A percentile compares a stretch with the other conserved stretches of the same genome.
phyloP scores from a whole-genome alignment of 2,329 filamentous ascomycete species.

The Botrytis tulipae region DNA sequence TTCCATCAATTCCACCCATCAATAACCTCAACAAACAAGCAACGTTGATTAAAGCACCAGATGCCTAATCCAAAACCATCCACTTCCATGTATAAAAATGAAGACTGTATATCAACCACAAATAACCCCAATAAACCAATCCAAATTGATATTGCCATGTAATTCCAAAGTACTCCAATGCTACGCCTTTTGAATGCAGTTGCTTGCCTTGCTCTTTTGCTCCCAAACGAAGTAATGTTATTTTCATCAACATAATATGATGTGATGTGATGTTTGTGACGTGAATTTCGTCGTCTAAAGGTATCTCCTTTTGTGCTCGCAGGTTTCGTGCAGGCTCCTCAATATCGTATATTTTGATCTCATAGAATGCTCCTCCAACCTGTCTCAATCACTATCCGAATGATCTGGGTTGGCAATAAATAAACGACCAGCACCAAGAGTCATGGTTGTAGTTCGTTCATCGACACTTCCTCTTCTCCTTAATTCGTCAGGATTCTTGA shows the following conservation, averaged over 20 bases:
- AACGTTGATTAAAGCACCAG: slow-evolving; percentile 14
- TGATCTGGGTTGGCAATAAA: slow-evolving; percentile 82
- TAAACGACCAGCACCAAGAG: slow-evolving; percentile 60
- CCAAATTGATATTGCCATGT: slow-evolving; percentile 23
- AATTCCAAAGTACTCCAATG: slow-evolving; percentile 17
- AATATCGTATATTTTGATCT: slow-evolving; percentile 3
- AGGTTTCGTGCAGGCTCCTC: neutral
- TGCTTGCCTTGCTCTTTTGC: slow-evolving; percentile 12
- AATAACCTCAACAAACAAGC: neutral
- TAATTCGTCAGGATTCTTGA: slow-evolving; percentile 69
- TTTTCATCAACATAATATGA: neutral
- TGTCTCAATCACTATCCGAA: slow-evolving; percentile 36
- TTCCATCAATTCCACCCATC: neutral
- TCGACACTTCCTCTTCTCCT: slow-evolving; percentile 78
- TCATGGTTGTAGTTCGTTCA: slow-evolving; percentile 73
- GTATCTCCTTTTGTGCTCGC: slow-evolving; percentile 23
- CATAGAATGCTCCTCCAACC: too few relatives aligned
- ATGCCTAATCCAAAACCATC: slow-evolving; percentile 20
- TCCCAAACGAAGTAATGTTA: neutral
- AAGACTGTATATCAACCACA: neutral
- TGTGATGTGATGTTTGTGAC: slow-evolving; percentile 2
- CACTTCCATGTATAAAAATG: slow-evolving; percentile 7
- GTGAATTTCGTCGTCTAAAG: slow-evolving; percentile 17
- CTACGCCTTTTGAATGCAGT: slow-evolving; percentile 17
- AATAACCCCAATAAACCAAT: slow-evolving; percentile 15